phyloP scores from a whole-genome alignment of 192 early-diverging fungal species.

The Bifiguratus adelaidae region DNA sequence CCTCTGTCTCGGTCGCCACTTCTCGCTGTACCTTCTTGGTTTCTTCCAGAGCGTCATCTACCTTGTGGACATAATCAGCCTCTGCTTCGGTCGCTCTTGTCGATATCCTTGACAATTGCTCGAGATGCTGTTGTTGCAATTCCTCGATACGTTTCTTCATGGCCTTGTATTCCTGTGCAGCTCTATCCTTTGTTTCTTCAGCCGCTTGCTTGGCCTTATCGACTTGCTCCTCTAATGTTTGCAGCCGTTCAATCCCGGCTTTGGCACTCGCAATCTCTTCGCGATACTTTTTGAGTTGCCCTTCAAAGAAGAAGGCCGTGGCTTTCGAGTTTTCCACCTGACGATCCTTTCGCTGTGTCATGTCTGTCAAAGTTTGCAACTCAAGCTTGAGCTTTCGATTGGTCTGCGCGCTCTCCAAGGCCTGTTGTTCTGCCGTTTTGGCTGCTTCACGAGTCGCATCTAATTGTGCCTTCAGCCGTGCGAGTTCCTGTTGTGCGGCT shows the following conservation, averaged over 20 bases:
- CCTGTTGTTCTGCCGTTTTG: slow-evolving; percentile 15
- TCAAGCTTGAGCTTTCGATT: slow-evolving; percentile 22
- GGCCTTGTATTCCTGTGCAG: slow-evolving; percentile 9
- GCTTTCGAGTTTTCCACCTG: slow-evolving; percentile 28
- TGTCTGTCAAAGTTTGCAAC: slow-evolving; percentile 24
- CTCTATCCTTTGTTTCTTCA: slow-evolving; percentile 6
- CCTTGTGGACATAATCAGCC: too few species aligned
- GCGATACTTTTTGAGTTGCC: slow-evolving; percentile 24
- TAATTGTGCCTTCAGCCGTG: slow-evolving; percentile 6
- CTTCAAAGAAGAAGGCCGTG: slow-evolving; percentile 27
- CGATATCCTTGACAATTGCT: too few species aligned
- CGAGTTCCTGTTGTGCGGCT: slow-evolving; percentile 14
- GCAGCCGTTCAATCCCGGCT: slow-evolving; percentile 18
- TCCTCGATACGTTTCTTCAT: slow-evolving; percentile 8
- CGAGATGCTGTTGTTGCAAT: slow-evolving; percentile 10
- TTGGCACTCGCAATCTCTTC: slow-evolving; percentile 26
- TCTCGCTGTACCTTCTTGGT: too few species aligned
- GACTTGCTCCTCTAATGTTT: slow-evolving; percentile 20
- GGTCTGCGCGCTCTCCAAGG: slow-evolving; percentile 17
- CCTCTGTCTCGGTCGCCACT: too few species aligned
- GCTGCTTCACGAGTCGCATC: slow-evolving; percentile 18
- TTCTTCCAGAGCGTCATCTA: too few species aligned
- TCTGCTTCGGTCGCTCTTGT: too few species aligned
- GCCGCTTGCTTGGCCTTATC: slow-evolving; percentile 13
- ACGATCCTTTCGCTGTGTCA: slow-evolving; percentile 24